Evolutionary conservation across 1,284 basidiomycete species (phyloP), one percentile per base, ranked within the genome.

Genomic region (Apiotrichum akiyoshidainum): DNA sequence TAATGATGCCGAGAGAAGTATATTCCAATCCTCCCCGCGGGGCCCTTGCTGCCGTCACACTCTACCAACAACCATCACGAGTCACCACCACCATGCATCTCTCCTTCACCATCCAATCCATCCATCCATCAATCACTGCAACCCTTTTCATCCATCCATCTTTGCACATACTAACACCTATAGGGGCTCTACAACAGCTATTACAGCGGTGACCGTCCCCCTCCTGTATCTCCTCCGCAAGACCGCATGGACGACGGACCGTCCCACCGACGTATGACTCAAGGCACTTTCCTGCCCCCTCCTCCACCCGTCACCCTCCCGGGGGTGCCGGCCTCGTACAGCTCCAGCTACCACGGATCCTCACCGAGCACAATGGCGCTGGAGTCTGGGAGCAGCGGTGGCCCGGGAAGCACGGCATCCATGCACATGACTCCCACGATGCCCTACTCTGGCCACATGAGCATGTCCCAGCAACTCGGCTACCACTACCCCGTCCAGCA

Each of bases 181-280:
- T 41, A 62, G 60, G 58, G 55, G 56, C 60, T 67, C 55, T 68
- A 67, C 51, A 67, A 58, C 51, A 64, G 49, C 53, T 65, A 65
- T 47, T 59, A 61, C 47, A 61, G 53, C 46, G 63, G 54, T 49
- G 64, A 65, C n/a, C 68, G 51, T 34, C 54, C 39, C 46, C 60
- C 54, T 33, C 65, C 53, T 16, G 53, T 58, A 21, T 63, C 61
- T 3, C 61, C 54, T 17, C 59, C 47, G 39, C 61, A 53, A 42
- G 50, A 63, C 31, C 54, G 58, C 19, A 52, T 46, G 42, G 65
- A 65, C 37, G 45, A 56, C 10, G 37, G 55, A 10, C 34, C 55
- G 11, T 41, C 35, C 26, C 65, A 65, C 47, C 62, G 62, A 26
- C 62, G 65, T 9, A 46, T 59, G 44, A n/a, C n/a, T n/a, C 57